Percentiles rank a stretch among this genome's conserved stretches.
These are phyloP conservation scores for Bolboschoenoplectus hybrid DNA, from an alignment of 202 grass and related monocot species.

Conservation along the genomic window DNA sequence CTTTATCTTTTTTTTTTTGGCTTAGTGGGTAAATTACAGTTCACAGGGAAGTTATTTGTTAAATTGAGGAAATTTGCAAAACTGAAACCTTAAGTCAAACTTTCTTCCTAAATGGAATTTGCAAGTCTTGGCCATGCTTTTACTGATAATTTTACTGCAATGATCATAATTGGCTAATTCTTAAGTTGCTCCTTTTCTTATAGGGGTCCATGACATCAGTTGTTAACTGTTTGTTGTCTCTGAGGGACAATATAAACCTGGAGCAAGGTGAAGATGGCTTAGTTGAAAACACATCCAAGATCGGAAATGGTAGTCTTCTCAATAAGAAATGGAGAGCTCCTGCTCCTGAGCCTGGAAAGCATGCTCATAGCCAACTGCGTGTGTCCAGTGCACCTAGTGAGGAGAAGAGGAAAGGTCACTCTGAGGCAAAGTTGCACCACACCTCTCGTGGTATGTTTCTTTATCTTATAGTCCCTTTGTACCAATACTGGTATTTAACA, in stretches of 20 bases:
- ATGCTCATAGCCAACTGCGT: slow-evolving; percentile 42
- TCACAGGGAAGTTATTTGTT: background rate
- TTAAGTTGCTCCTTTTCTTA: slow-evolving; percentile 41
- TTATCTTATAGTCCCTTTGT: slow-evolving; percentile 16
- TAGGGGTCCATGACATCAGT: slow-evolving; percentile 79
- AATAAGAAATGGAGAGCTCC: slow-evolving; percentile 83
- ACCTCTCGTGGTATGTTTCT: slow-evolving; percentile 47
- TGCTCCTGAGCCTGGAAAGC: slow-evolving; percentile 43
- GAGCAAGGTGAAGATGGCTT: slow-evolving; percentile 45
- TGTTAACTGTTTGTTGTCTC: slow-evolving; percentile 78
- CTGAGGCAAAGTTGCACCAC: slow-evolving; percentile 52
- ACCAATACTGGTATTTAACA: background rate
- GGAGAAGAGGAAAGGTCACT: slow-evolving; percentile 49
- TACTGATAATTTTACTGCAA: slow-evolving; percentile 30
- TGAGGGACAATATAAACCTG: slow-evolving; percentile 60
- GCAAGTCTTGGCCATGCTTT: background rate
- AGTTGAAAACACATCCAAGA: slow-evolving; percentile 48
- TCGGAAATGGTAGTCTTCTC: slow-evolving; percentile 32
- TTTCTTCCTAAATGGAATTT: background rate
- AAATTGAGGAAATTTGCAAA: background rate
- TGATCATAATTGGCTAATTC: background rate
- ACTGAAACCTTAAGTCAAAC: background rate
- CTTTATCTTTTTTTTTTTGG: background rate
- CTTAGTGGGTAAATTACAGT: background rate
- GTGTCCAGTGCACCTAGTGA: slow-evolving; percentile 47